A percentile compares a stretch with the other conserved stretches of the same genome.
Evolutionary conservation across 2,329 filamentous ascomycete genomes (phyloP).

Genomic region (Sporothrix humicola): DNA sequence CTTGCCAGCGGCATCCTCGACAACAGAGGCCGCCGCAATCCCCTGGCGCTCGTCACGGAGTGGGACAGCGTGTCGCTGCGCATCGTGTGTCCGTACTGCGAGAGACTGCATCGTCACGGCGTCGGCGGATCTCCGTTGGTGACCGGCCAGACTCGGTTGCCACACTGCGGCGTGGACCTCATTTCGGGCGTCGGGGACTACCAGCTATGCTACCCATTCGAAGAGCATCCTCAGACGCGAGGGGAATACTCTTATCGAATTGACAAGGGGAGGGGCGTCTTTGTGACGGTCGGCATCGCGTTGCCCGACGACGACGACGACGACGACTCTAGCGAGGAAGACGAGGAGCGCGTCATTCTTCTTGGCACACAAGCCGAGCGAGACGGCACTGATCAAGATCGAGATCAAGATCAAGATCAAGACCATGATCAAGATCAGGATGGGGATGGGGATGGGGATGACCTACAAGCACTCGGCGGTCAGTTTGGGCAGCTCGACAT

Average conservation of each 20-base stretch:
- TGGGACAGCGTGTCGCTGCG: slow-evolving; percentile 13
- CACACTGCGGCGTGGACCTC: not conserved
- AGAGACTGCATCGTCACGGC: slow-evolving; percentile 1
- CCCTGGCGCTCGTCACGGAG: slow-evolving; percentile 20
- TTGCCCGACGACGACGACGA: slow-evolving; percentile 3
- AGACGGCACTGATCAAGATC: slow-evolving; percentile 6
- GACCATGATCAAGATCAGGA: too few species aligned
- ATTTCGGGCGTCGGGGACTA: not conserved
- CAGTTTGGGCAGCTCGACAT: slow-evolving; percentile 5
- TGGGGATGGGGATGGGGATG: too few species aligned
- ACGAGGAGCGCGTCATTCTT: slow-evolving; percentile 1
- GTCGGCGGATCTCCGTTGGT: slow-evolving; percentile 13
- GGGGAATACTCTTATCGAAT: slow-evolving; percentile 4
- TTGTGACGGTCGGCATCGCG: slow-evolving; percentile 11
- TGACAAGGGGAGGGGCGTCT: slow-evolving; percentile 10
- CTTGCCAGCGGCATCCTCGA: slow-evolving; percentile 16
- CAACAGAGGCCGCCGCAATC: slow-evolving; percentile 7
- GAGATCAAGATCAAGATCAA: too few species aligned
- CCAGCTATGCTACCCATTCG: slow-evolving; percentile 13
- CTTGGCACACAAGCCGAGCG: slow-evolving; percentile 1
- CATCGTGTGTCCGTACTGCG: slow-evolving; percentile 16
- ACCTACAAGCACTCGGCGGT: slow-evolving; percentile 10
- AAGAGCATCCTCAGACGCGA: slow-evolving; percentile 10
- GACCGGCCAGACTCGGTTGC: slow-evolving; percentile 3
- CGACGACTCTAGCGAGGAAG: slow-evolving; percentile 5